phyloP scores from a whole-genome alignment of 352 stramenopile genomes.

The Globisporangium lucens region DNA sequence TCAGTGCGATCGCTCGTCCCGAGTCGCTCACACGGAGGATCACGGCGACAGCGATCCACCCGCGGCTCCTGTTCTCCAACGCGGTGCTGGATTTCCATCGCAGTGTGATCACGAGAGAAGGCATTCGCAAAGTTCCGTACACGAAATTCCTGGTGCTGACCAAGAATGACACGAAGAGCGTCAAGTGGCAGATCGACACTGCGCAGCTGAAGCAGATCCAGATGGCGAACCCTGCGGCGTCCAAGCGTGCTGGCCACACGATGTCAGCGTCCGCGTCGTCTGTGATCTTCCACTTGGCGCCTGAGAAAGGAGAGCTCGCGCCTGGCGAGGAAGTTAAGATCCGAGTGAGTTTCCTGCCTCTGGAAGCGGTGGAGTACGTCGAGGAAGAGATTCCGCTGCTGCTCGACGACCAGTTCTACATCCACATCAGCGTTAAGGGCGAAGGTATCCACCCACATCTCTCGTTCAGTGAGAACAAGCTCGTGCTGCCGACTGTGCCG shows the following conservation, averaged over 20 bases:
- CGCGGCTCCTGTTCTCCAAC: constrained; percentile 66
- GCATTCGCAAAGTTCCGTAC: constrained; percentile 85
- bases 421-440: constrained; percentile 77
- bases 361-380: constrained; percentile 73
- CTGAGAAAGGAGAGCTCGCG: constrained; percentile 74
- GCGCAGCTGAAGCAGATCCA: constrained; percentile 27
- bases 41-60: constrained; percentile 44
- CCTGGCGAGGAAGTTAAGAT: constrained; percentile 73
- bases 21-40: constrained; percentile 45
- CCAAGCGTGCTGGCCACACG: constrained; percentile 29
- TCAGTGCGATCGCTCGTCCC: constrained; percentile 20
- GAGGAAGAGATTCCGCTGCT: constrained; percentile 74
- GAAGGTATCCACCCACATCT: constrained; percentile 90
- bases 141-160: constrained; percentile 74
- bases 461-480: constrained; percentile 83
- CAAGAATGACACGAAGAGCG: constrained; percentile 54
- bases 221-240: constrained; percentile 16
- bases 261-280: constrained; percentile 29
- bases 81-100: constrained; percentile 80
- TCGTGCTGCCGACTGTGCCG: constrained; percentile 89
- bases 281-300: constrained; percentile 80
- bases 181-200: constrained; percentile 85
- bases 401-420: constrained; percentile 70
- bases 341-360: constrained; percentile 83
- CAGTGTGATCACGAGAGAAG: constrained; percentile 83